Evolutionary conservation across 441 rosid species (phyloP), one percentile per base, ranked within the genome.

Genomic region (Gossypium schwendimanii): DNA sequence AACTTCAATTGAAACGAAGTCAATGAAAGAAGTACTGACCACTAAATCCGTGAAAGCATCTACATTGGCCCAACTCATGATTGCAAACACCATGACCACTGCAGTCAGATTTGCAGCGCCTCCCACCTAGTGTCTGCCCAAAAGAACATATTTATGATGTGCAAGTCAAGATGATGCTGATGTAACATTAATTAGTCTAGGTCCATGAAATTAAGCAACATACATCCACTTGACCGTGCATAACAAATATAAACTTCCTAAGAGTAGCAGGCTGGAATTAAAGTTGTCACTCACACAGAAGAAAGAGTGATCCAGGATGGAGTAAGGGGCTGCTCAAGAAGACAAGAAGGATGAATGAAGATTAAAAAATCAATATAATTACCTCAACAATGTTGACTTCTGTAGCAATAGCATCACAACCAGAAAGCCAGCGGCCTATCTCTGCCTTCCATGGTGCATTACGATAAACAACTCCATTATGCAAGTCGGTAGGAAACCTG

Each of bases 371-470:
- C 50, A 69, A 41, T 15, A 73, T 9, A 71, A 74, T 77, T 79
- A 88, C 99, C 89, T 92, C 99, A 36, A 66, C 54, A 64, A 92
- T 72, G 64, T 77, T 80, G 74, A 86, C 87, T 75, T 86, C 93
- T 64, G 78, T 75, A 4, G 81, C 69, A 71, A 84, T 73, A 2
- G 87, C 79, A 83, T 94, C 89, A 76, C 98, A 94, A 41, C 91
- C 86, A 76, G 93, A 91, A 76, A 94, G 96, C 99, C 99, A 92
- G 67, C 83, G 88, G 6, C 98, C 99, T 23, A 91, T 87, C 76
- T 81, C 82, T 15, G 92, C 87, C 79, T 89, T 94, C 99, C 99
- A 94, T 0, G 98, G 91, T 28, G 96, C 93, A 72, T 91, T 84
- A 26, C 82, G 85, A 81, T 91, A 91, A 60, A 87, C 82, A 31